A percentile compares a stretch with the other conserved stretches of the same genome.
These are phyloP conservation scores for Penicillium sp. DNA, from an alignment of 2,329 filamentous ascomycete genomes.

Conservation along the genomic window DNA sequence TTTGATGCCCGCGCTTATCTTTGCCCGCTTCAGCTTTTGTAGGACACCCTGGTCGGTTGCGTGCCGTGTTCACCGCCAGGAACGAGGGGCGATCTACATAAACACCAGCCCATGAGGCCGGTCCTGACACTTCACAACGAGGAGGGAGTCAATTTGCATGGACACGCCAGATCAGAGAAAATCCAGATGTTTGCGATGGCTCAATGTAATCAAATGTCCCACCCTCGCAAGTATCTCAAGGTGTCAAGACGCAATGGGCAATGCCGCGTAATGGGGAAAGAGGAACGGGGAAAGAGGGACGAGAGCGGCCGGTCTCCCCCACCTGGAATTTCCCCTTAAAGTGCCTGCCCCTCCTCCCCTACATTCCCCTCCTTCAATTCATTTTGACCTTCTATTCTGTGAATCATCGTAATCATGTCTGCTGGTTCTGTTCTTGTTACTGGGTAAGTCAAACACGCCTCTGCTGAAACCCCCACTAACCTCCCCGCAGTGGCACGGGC, in stretches of 20 bases:
- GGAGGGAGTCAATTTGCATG: neutral
- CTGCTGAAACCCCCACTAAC: constrained; percentile 26
- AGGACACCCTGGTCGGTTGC: neutral
- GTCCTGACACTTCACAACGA: neutral
- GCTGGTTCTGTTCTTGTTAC: constrained; percentile 87
- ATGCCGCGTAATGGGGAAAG: neutral
- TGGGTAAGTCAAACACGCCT: constrained; percentile 61
- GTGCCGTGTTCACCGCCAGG: constrained; percentile 4
- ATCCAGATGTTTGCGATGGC: neutral
- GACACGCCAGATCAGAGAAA: neutral
- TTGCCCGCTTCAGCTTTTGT: neutral
- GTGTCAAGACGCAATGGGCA: neutral
- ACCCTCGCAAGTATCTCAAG: neutral
- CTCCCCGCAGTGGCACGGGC: constrained; percentile 70
- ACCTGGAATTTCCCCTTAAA: constrained; percentile 3
- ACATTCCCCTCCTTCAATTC: constrained; percentile 1
- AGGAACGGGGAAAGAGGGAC: neutral
- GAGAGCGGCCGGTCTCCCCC: neutral
- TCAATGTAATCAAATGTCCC: neutral
- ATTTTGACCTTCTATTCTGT: neutral
- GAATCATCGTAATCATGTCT: constrained; percentile 57
- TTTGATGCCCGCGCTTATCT: neutral
- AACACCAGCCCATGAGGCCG: neutral
- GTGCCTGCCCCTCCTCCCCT: constrained; percentile 2
- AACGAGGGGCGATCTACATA: constrained; percentile 2